A percentile compares a stretch with the other conserved stretches of the same genome.
phyloP scores from a whole-genome alignment of 495 filamentous ascomycete genomes.

The Hypoxylon cercidicola region DNA sequence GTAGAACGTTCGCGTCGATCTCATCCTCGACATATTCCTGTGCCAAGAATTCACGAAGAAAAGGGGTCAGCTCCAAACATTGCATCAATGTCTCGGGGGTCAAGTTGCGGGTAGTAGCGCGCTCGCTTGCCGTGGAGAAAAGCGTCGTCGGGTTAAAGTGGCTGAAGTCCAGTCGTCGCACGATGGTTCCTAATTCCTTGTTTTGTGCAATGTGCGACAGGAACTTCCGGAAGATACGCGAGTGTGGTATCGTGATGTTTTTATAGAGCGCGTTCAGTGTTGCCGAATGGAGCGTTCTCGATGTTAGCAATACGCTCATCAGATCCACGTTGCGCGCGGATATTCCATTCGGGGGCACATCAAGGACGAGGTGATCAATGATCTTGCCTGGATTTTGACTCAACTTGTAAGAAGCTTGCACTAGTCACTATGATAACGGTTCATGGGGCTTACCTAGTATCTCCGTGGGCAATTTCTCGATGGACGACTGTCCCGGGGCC shows the following conservation, averaged over 20 bases:
- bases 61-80: constrained; percentile 79
- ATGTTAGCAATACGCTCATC: constrained; percentile 80
- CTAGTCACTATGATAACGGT: constrained; percentile 13
- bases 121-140: constrained; percentile 83
- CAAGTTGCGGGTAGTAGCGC: constrained; percentile 81
- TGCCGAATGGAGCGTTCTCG: constrained; percentile 76
- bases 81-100: constrained; percentile 79
- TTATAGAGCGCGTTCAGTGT: constrained; percentile 82
- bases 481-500: constrained; percentile 52
- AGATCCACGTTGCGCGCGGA: constrained; percentile 84
- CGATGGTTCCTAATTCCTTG: constrained; percentile 78
- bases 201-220: constrained; percentile 74
- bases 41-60: constrained; percentile 81
- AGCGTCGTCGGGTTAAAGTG: constrained; percentile 87
- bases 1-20: constrained; percentile 72
- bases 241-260: constrained; percentile 88
- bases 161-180: constrained; percentile 85
- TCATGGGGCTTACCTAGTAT: constrained; percentile 70
- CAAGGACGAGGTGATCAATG: constrained; percentile 77
- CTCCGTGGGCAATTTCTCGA: constrained; percentile 77
- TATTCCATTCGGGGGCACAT: constrained; percentile 81
- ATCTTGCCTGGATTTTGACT: constrained; percentile 65
- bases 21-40: constrained; percentile 89
- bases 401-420: constrained; percentile 30
- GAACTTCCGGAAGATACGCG: constrained; percentile 86